Percentiles rank a stretch among this genome's conserved stretches.
phyloP scores from a whole-genome alignment of 805 yeast species.

The Kregervanrija fluxuum region DNA sequence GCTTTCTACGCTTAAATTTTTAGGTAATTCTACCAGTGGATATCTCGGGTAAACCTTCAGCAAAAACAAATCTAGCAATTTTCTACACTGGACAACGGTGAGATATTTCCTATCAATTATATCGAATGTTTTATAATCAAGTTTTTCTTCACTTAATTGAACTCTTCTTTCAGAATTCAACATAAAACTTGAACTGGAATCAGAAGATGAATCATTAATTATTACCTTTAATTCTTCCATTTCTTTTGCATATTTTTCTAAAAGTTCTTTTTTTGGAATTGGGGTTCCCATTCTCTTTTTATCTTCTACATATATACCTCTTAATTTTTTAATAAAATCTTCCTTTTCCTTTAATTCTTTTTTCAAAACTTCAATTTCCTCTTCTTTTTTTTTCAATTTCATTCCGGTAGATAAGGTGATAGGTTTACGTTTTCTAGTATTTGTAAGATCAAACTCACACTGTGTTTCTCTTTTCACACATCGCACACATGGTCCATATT shows the following conservation, averaged over 20 bases:
- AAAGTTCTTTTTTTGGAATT: slow-evolving; percentile 6
- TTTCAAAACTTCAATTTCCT: slow-evolving; percentile 16
- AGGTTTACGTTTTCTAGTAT: slow-evolving; percentile 40
- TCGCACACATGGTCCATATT: slow-evolving; percentile 62
- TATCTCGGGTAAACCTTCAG: slow-evolving; percentile 37
- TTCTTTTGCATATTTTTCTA: slow-evolving; percentile 35
- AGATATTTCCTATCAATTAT: slow-evolving; percentile 52
- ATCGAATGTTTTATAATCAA: slow-evolving; percentile 30
- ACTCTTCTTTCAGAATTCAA: slow-evolving; percentile 37
- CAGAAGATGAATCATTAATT: slow-evolving; percentile 25
- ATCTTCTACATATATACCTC: slow-evolving; percentile 14
- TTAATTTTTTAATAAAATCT: slow-evolving; percentile 4
- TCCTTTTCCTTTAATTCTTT: slow-evolving; percentile 8
- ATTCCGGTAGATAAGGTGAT: slow-evolving; percentile 5
- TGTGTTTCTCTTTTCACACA: slow-evolving; percentile 56
- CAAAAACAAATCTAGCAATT: slow-evolving; percentile 45
- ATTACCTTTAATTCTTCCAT: slow-evolving; percentile 30
- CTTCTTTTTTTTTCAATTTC: slow-evolving; percentile 22
- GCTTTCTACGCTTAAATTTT: slow-evolving; percentile 35
- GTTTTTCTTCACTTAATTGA: slow-evolving; percentile 22
- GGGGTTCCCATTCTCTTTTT: slow-evolving; percentile 21
- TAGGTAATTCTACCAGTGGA: slow-evolving; percentile 54
- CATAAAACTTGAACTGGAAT: slow-evolving; percentile 37
- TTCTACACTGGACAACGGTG: slow-evolving; percentile 50
- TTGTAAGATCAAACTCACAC: slow-evolving; percentile 64